Evolutionary conservation across 345 rosid genomes (phyloP).

Genomic region (Atalantia buxifolia): DNA sequence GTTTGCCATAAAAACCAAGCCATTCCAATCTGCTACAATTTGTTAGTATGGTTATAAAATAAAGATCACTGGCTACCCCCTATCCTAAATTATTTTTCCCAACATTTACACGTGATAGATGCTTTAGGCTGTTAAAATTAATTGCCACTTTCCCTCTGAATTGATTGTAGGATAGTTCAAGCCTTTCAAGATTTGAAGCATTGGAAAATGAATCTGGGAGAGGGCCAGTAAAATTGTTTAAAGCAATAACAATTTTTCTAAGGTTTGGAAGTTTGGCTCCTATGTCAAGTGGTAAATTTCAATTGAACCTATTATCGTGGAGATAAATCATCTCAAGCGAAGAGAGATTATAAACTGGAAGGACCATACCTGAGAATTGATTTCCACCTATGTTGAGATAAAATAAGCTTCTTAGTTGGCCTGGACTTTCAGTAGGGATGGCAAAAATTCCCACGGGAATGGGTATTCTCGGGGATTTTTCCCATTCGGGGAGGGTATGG

Average conservation of each 20-base stretch:
- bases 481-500: too few relatives aligned
- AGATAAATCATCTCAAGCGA: fast-evolving
- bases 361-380: neutral
- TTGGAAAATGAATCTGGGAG: conserved; percentile 24
- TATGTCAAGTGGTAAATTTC: conserved; percentile 3
- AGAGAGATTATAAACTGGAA: conserved; percentile 15
- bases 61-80: neutral
- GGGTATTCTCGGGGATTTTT: too few relatives aligned
- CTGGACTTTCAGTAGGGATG: neutral
- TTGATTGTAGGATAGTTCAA: neutral
- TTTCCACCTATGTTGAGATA: fast-evolving
- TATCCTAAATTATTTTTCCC: neutral
- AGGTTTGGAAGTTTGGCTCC: conserved; percentile 23
- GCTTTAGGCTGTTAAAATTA: neutral
- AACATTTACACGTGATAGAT: neutral
- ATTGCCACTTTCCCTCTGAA: conserved; percentile 2
- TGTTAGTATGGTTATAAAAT: conserved; percentile 2
- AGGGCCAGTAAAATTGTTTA: conserved; percentile 11
- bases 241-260: fast-evolving
- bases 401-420: neutral
- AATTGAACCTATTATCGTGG: neutral
- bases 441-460: too few relatives aligned
- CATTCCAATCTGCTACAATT: neutral
- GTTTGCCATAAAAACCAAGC: neutral
- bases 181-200: neutral